Evolutionary conservation across 371 early-diverging fungal species (phyloP).

Genomic region (Vairimorpha necatrix): DNA sequence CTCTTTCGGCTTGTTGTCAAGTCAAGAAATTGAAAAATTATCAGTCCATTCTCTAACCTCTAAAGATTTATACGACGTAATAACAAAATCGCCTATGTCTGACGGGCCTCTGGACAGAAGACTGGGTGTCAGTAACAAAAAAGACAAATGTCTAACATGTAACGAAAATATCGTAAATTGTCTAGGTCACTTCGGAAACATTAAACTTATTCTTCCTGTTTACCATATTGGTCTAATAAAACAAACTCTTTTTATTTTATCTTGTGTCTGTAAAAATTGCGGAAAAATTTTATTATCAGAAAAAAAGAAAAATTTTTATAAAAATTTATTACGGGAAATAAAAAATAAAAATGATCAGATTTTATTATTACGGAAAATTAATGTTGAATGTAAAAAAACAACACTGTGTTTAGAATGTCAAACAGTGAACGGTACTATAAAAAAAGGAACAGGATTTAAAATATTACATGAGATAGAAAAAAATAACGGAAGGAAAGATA

Average conservation of each 20-base stretch:
- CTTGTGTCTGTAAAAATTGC: slow-evolving; percentile 87
- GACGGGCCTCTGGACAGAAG: slow-evolving; percentile 88
- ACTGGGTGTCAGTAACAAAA: slow-evolving; percentile 70
- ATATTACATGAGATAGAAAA: slow-evolving; percentile 85
- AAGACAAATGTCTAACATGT: slow-evolving; percentile 80
- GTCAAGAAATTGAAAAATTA: slow-evolving; percentile 45
- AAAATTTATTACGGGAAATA: slow-evolving; percentile 35
- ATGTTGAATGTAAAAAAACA: slow-evolving; percentile 78
- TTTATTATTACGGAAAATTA: slow-evolving; percentile 70
- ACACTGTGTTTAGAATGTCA: slow-evolving; percentile 77
- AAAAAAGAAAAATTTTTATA: slow-evolving; percentile 40
- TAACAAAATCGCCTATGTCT: slow-evolving; percentile 72
- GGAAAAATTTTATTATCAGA: slow-evolving; percentile 45
- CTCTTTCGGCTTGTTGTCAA: slow-evolving; percentile 48
- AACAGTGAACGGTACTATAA: slow-evolving; percentile 75
- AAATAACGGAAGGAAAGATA: slow-evolving; percentile 71
- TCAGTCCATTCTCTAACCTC: slow-evolving; percentile 49
- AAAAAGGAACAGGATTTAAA: slow-evolving; percentile 87
- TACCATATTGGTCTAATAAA: slow-evolving; percentile 95
- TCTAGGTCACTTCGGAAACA: slow-evolving; percentile 92
- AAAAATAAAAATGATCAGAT: slow-evolving; percentile 8
- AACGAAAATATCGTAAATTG: slow-evolving; percentile 79
- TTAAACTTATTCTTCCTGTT: slow-evolving; percentile 84
- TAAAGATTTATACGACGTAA: slow-evolving; percentile 57
- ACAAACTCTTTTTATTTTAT: slow-evolving; percentile 76